Conservation (phyloP, 2,329 filamentous ascomycete species). For the Chrysoporthe puriensis region DNA sequence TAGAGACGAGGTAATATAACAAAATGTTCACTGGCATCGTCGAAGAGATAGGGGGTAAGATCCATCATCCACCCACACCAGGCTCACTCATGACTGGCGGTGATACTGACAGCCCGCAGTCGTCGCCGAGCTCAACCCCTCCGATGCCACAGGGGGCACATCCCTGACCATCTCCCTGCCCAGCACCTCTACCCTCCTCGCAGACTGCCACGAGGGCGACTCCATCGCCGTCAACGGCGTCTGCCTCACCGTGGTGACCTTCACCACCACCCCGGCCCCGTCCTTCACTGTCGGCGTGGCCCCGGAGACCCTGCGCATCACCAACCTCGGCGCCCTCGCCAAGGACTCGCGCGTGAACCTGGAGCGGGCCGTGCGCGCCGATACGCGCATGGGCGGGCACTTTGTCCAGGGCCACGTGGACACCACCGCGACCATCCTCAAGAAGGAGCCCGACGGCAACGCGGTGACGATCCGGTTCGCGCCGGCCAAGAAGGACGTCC, state of each 20-base stretch:
- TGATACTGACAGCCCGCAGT: slow-evolving; percentile 53
- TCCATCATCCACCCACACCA: slow-evolving; percentile 1
- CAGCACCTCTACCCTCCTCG: slow-evolving; percentile 71
- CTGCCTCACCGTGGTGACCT: slow-evolving; percentile 82
- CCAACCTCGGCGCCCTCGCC: slow-evolving; percentile 81
- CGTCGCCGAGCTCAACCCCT: slow-evolving; percentile 77
- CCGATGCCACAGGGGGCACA: slow-evolving; percentile 85
- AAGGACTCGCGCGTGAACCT: slow-evolving; percentile 79
- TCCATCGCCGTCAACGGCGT: slow-evolving; percentile 95
- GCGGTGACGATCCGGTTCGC: slow-evolving; percentile 83
- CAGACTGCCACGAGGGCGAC: slow-evolving; percentile 84
- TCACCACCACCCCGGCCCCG: slow-evolving; percentile 42
- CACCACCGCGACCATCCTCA: slow-evolving; percentile 76
- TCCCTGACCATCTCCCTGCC: slow-evolving; percentile 82
- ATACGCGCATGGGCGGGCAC: slow-evolving; percentile 96
- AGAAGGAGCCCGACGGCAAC: slow-evolving; percentile 81
- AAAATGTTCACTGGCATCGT: slow-evolving; percentile 95
- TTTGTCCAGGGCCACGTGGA: slow-evolving; percentile 99
- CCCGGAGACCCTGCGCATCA: slow-evolving; percentile 92
- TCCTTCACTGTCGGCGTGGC: slow-evolving; percentile 91
- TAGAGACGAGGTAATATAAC: slow-evolving; percentile 3
- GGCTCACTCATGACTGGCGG: slow-evolving; percentile 22
- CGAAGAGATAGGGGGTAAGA: slow-evolving; percentile 87
- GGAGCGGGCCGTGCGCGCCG: slow-evolving; percentile 87
- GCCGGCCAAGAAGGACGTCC: slow-evolving; percentile 68